Conservation (phyloP, 2,329 filamentous ascomycete genomes). For the Fusarium continuum region DNA sequence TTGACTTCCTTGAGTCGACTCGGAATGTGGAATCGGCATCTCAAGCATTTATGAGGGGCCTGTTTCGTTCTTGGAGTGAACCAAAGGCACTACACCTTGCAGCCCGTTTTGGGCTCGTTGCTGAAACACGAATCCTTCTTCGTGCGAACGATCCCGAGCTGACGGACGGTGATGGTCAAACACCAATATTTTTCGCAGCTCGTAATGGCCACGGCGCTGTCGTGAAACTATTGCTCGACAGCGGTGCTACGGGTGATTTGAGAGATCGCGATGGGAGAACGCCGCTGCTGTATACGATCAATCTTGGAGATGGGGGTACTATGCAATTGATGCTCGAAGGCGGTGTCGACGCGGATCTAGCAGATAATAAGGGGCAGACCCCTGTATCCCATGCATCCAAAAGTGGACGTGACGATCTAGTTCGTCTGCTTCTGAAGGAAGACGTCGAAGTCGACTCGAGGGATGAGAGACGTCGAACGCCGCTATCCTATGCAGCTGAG, state of each 20-base stretch:
- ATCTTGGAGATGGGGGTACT: neutral
- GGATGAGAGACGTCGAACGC: fast-evolving
- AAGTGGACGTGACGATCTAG: neutral
- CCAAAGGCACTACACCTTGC: neutral
- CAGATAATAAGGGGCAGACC: fast-evolving
- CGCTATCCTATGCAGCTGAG: neutral
- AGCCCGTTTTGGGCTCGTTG: neutral
- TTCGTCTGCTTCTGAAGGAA: neutral
- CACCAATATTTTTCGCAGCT: neutral
- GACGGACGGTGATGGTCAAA: neutral
- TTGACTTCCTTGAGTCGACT: neutral
- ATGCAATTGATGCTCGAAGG: neutral
- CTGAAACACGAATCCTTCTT: neutral
- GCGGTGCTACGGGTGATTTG: neutral
- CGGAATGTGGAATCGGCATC: neutral
- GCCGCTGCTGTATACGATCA: neutral
- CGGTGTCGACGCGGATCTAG: neutral
- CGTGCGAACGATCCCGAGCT: neutral
- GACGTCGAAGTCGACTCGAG: neutral
- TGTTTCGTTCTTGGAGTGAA: too few species aligned
- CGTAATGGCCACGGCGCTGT: neutral
- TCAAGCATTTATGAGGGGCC: neutral
- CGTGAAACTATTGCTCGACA: neutral
- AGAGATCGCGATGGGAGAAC: neutral
- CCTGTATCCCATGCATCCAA: neutral